Conservation (phyloP, 106 monocot genomes). For the Alisma plantagoaquatica region DNA sequence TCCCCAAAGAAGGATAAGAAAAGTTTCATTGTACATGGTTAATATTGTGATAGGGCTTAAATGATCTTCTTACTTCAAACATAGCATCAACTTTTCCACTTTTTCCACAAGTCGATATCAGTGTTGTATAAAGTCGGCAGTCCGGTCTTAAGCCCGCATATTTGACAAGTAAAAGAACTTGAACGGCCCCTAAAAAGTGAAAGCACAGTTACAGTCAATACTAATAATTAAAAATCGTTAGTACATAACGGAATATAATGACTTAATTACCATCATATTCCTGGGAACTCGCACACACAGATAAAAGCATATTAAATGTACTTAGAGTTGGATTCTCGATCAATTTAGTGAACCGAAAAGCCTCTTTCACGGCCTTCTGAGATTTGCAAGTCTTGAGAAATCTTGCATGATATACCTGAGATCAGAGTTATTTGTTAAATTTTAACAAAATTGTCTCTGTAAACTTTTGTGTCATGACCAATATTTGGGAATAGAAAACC, state of each 20-base stretch:
- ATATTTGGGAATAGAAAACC: neutral
- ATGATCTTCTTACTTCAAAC: constrained; percentile 61
- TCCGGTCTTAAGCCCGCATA: constrained; percentile 72
- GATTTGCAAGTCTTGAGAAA: constrained; percentile 67
- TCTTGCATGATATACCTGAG: constrained; percentile 58
- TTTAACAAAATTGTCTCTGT: neutral
- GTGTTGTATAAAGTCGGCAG: too few relatives aligned
- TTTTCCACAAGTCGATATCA: too few relatives aligned
- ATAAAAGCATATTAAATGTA: too few relatives aligned
- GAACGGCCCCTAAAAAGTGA: constrained; percentile 42
- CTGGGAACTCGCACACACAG: too few relatives aligned
- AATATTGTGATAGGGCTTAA: neutral
- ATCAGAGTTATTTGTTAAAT: constrained; percentile 3
- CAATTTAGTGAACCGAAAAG: too few relatives aligned
- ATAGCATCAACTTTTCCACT: too few relatives aligned
- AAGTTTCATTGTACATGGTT: neutral
- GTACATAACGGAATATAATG: constrained; percentile 64
- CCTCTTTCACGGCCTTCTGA: too few relatives aligned
- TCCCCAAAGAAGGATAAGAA: neutral
- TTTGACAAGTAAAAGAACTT: constrained; percentile 67
- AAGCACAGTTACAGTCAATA: neutral
- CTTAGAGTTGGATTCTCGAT: too few relatives aligned
- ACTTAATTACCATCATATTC: constrained; percentile 52
- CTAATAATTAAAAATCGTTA: constrained; percentile 37
- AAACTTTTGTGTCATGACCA: neutral